phyloP scores from a whole-genome alignment of 768 basidiomycete species.

The Pisolithus albus region DNA sequence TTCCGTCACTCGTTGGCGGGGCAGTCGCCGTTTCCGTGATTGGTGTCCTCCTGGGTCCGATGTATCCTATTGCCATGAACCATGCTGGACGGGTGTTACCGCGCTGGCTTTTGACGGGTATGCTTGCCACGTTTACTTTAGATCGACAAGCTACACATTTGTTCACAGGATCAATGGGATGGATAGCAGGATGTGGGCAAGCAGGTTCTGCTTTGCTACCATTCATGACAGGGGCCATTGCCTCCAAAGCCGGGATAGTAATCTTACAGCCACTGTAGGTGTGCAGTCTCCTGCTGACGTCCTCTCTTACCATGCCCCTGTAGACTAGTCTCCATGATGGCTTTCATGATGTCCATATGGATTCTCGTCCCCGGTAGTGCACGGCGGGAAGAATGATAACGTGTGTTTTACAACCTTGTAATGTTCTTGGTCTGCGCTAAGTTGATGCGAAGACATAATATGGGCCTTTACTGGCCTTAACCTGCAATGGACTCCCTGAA shows the following conservation, averaged over 20 bases:
- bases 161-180: conserved; percentile 46
- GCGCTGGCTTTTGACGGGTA: conserved; percentile 54
- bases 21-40: conserved; percentile 52
- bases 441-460: too few species aligned
- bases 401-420: neutral
- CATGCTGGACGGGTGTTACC: conserved; percentile 64
- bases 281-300: neutral
- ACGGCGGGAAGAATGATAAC: conserved; percentile 10
- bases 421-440: too few species aligned
- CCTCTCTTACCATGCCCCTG: neutral
- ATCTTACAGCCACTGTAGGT: conserved; percentile 32
- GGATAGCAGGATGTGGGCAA: conserved; percentile 64
- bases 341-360: conserved; percentile 36
- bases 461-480: too few species aligned
- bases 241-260: conserved; percentile 48
- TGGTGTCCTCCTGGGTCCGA: conserved; percentile 47
- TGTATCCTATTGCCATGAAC: conserved; percentile 60
- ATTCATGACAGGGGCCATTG: conserved; percentile 65
- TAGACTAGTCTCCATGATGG: conserved; percentile 37
- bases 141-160: neutral
- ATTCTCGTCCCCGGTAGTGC: conserved; percentile 31
- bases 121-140: neutral
- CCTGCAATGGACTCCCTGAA: too few species aligned
- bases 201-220: conserved; percentile 68
- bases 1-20: conserved; percentile 44